These are phyloP conservation scores for Crepidotus variabilis DNA, from an alignment of 768 basidiomycete species.

Conservation along the genomic window DNA sequence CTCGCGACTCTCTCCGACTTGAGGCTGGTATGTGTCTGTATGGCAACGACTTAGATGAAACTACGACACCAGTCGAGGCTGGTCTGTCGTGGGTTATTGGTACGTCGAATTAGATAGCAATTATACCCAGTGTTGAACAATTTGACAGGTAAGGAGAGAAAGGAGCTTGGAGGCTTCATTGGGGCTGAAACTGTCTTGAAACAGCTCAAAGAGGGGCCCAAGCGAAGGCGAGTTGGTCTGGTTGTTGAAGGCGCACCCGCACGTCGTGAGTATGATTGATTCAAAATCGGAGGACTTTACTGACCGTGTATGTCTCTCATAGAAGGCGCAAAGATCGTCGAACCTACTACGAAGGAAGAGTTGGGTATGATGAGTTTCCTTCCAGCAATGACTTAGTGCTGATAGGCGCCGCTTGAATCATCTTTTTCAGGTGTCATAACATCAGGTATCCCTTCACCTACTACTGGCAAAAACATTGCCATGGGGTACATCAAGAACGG, in stretches of 20 bases:
- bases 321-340: conserved; percentile 80
- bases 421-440: conserved; percentile 62
- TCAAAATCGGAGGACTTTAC: background rate
- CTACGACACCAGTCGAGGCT: conserved; percentile 84
- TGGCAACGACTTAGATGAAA: conserved; percentile 90
- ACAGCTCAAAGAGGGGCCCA: conserved; percentile 78
- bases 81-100: conserved; percentile 93
- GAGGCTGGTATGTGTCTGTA: conserved; percentile 98
- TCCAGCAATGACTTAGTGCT: conserved; percentile 12
- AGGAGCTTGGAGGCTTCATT: conserved; percentile 69
- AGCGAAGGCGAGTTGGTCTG: conserved; percentile 76
- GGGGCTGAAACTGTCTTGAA: conserved; percentile 70
- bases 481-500: conserved; percentile 89
- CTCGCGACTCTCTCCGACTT: conserved; percentile 88
- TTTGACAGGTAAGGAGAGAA: conserved; percentile 75
- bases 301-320: conserved; percentile 8
- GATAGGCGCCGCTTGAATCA: conserved; percentile 5
- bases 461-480: conserved; percentile 86
- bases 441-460: conserved; percentile 94
- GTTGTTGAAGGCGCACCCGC: conserved; percentile 84
- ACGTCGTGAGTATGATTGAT: conserved; percentile 49
- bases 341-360: conserved; percentile 46
- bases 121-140: background rate
- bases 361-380: conserved; percentile 45
- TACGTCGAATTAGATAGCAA: conserved; percentile 28